These are phyloP conservation scores for Asterochloris erici DNA, from an alignment of 139 green algal species.

Conservation along the genomic window DNA sequence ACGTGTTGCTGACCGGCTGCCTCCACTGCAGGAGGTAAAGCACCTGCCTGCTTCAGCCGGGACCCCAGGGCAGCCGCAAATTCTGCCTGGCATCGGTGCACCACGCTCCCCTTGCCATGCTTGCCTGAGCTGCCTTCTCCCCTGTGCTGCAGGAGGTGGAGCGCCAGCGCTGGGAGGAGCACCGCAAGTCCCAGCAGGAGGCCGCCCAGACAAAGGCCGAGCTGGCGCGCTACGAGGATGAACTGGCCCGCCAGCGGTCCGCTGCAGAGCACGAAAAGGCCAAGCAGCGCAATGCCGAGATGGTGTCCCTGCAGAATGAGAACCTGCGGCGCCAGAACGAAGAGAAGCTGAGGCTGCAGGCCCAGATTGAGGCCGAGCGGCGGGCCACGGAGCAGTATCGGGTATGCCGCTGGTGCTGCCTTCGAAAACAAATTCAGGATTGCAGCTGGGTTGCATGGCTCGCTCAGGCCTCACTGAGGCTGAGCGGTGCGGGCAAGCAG, in stretches of 20 bases:
- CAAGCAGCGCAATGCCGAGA: conserved; percentile 81
- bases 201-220: conserved; percentile 83
- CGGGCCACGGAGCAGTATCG: conserved; percentile 79
- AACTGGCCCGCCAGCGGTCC: conserved; percentile 62
- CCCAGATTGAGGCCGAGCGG: conserved; percentile 87
- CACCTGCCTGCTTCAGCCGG: not conserved
- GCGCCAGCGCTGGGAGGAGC: conserved; percentile 81
- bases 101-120: not conserved
- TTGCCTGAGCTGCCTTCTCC: too few species aligned
- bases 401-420: conserved; percentile 26
- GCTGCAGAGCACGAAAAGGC: conserved; percentile 76
- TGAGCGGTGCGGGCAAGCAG: too few species aligned
- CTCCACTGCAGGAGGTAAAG: not conserved
- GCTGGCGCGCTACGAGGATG: conserved; percentile 75
- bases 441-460: too few species aligned
- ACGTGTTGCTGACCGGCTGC: too few species aligned
- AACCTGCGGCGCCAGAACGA: conserved; percentile 60
- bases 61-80: not conserved
- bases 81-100: not conserved
- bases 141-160: conserved; percentile 70
- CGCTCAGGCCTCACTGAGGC: too few species aligned
- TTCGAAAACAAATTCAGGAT: too few species aligned
- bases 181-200: conserved; percentile 81
- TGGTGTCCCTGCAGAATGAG: conserved; percentile 91
- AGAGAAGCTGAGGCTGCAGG: conserved; percentile 65